phyloP scores from a whole-genome alignment of 1,139 yeast genomes.

The Geotrichum australiense region DNA sequence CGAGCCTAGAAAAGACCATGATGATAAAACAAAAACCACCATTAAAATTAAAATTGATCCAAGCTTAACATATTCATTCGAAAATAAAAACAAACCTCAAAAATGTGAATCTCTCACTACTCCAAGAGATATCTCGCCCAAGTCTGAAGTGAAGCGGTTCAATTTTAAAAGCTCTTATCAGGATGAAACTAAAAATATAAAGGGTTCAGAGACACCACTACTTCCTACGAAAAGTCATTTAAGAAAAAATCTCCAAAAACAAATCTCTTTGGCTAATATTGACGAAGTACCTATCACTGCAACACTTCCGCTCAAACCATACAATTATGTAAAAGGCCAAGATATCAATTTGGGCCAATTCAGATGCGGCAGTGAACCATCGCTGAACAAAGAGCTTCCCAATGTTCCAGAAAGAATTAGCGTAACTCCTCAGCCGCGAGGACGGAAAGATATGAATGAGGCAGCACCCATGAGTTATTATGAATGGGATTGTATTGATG shows the following conservation, averaged over 20 bases:
- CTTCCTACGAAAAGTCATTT: not conserved
- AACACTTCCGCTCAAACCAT: too few species aligned
- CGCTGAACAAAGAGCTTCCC: conserved; percentile 9
- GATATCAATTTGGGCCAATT: too few species aligned
- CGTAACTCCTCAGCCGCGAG: conserved; percentile 2
- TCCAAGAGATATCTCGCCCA: not conserved
- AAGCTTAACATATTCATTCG: not conserved
- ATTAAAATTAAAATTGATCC: too few species aligned
- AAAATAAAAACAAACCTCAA: not conserved
- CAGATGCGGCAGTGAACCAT: conserved; percentile 7
- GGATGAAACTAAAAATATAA: not conserved
- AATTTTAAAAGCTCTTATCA: not conserved
- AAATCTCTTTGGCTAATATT: not conserved
- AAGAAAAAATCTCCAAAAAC: not conserved
- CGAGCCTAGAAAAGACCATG: too few species aligned
- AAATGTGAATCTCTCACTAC: not conserved
- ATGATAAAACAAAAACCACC: too few species aligned
- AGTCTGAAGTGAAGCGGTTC: not conserved
- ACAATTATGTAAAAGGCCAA: too few species aligned
- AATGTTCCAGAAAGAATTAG: not conserved
- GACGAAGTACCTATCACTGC: not conserved
- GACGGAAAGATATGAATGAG: conserved; percentile 5
- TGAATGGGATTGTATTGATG: conserved; percentile 24
- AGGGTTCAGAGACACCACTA: not conserved
- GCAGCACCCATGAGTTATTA: conserved; percentile 16